Percentiles rank a stretch among this genome's conserved stretches.
Conservation (phyloP, 2,329 filamentous ascomycete genomes). For the Sphaerulina musiva region DNA sequence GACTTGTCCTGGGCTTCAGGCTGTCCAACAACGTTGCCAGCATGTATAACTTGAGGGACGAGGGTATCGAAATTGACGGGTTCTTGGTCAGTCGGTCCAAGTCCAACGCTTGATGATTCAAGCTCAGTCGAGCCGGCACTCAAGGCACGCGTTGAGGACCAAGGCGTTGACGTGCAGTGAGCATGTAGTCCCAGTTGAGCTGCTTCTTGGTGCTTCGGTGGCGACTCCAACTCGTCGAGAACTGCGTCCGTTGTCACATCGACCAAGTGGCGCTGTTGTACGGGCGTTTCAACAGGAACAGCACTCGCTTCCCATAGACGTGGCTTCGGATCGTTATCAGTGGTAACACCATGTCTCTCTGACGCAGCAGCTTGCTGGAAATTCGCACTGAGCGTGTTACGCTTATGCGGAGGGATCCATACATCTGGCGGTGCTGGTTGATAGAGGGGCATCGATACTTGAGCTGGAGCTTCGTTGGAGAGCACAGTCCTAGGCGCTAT, state of each 20-base stretch:
- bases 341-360: neutral
- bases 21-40: neutral
- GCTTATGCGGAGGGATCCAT: constrained; percentile 8
- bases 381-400: constrained; percentile 3
- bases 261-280: too few relatives aligned
- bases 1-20: neutral
- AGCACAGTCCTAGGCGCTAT: neutral
- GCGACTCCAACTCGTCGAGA: too few relatives aligned
- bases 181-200: too few relatives aligned
- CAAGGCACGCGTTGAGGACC: too few relatives aligned
- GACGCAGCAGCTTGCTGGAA: constrained; percentile 1
- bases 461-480: neutral
- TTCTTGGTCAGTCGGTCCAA: neutral
- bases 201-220: too few relatives aligned
- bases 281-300: too few relatives aligned
- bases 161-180: too few relatives aligned
- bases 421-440: neutral
- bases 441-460: neutral
- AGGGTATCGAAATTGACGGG: neutral
- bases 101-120: too few relatives aligned
- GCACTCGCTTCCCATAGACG: too few relatives aligned
- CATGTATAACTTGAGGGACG: neutral
- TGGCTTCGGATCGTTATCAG: neutral
- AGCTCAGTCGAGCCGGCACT: too few relatives aligned
- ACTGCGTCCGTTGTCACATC: too few relatives aligned